Base-by-base conservation (phyloP, 176 grass and related monocot species). In the Oryza glumipatula region DNA sequence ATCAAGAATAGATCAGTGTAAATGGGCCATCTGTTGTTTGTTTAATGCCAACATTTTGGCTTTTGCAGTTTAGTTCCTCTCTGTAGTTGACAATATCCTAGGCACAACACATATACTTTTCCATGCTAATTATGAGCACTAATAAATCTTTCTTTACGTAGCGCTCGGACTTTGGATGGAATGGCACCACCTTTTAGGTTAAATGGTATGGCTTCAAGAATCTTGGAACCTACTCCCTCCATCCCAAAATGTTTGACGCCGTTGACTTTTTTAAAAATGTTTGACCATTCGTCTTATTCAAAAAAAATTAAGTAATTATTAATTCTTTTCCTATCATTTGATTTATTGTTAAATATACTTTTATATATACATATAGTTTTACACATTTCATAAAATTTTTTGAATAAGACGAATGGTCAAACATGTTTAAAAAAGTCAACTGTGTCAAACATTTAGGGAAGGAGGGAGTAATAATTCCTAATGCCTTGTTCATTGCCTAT, bases 1-100 rank as follows among this genome's bases (percentile, higher is more conserved):
- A 96, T 99, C 91, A 99, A 83, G 88, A 94, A 74, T 94, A 96
- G 81, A 86, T 91, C 80, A 76, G 1, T 94, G 85, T 95, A 92
- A 92, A 82, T 86, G 65, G 65, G 75, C n/a, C 63, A 80, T 13
- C 47, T 86, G 35, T 52, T 66, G 65, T 78, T 85, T 67, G 4
- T 87, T 87, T 60, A 2, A 85, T 33, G 2, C 11, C 4, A 9
- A 16, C 23, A 21, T 74, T 3, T 69, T 61, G 81, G 19, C 0
- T 48, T 77, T 51, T 33, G 45, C 75, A 70, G 51, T 3, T 80
- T 17, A 13, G 19, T 45, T 66, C 21, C 35, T 79, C 16, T 68
- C 8, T 61, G 5, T 38, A 82, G 46, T 16, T 68, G 24, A 43
- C 39, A 33, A 23, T 47, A 41, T 68, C 17, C 17, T 73, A 16